Base-by-base conservation (phyloP, 176 grass and related monocot species). In the Stipa capillata region DNA sequence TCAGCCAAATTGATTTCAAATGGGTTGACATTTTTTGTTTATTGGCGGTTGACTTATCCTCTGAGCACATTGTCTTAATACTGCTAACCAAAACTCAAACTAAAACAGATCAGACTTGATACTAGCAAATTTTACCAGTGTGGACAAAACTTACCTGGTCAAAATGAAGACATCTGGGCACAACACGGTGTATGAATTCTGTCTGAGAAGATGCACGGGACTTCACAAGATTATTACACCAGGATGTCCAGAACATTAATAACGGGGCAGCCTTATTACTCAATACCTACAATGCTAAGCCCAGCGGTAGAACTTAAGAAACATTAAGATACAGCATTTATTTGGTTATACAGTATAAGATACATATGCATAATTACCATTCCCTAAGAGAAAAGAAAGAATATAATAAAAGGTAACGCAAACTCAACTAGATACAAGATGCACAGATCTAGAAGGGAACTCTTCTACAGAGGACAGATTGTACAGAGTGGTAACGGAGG, bases 371-470 rank as follows among this genome's bases (percentile, higher is more conserved):
- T 59, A 79, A 79, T 49, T 45, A 32, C 18, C 20, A 52, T 37
- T 73, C n/a, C 43, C 51, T 60, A 69, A 66, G 65, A 80, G 45
- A n/a, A n/a, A 75, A 79, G 31, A 84, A 80, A 45, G 62, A 85
- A 84, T 35, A 67, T 6, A 56, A 57, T 1, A 74, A 14, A 79
- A 36, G 39, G 76, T n/a, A 75, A 21, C 35, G 42, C 37, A 24
- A 80, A 80, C 64, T 87, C 53, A 76, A 82, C 81, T 84, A 84
- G 76, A 75, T 69, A 84, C 69, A 79, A 51, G 73, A 65, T 59
- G 62, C 53, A 55, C 35, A 79, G 53, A 80, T 85, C 76, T 70
- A 76, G 27, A 74, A 68, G 73, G 29, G 15, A 61, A 74, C 42
- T 69, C 51, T 69, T 69, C 57, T 66, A 72, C 37, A 73, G 40